Base-by-base conservation (phyloP, 2,329 filamentous ascomycete genomes). In the Alternaria brassicae region DNA sequence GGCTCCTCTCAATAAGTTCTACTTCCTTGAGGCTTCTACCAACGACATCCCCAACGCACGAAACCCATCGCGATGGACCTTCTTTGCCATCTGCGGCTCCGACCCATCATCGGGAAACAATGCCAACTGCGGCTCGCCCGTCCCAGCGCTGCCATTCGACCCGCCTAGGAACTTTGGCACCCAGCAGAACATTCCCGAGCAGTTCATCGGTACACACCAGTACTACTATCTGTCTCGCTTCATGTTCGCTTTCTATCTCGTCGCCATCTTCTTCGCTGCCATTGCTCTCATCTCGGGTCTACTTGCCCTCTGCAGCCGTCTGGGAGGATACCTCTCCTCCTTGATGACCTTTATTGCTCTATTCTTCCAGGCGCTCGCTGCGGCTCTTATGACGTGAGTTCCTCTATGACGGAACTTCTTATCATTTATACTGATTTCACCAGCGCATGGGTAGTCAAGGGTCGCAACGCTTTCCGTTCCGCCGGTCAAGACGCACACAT, bases 141-240 rank as follows among this genome's bases (percentile, higher is more conserved):
- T 87, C 17, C 90, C 88, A 1, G 85, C 78, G 71, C 89, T 75
- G 80, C 92, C 79, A 74, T 95, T 83, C 83, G 91, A 84, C 67
- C 86, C 86, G 13, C 80, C 83, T 13, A 78, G 79, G 39, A 90
- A 89, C 77, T 95, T 89, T 72, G 81, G 79, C 68, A 87, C 85
- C 19, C 78, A 77, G 3, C 63, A 71, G 1, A 84, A 84, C 58
- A 78, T 89, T 2, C 87, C 87, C 2, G 45, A 73, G 30, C 70
- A 78, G 30, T 87, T 90, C 64, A 74, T 86, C 53, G 83, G 82
- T 36, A 79, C 81, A 9, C 83, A 88, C 67, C 86, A 82, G 63
- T 96, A 89, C 83, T 98, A 85, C 81, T 92, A 93, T 80, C 84
- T 95, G 74, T 96, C 92, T 81, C 88, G 94, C 39, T 97, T 97